Percentiles rank a stretch among this genome's conserved stretches.
Conservation (phyloP, 176 grass and related monocot species). For the Oryza meyeriana region DNA sequence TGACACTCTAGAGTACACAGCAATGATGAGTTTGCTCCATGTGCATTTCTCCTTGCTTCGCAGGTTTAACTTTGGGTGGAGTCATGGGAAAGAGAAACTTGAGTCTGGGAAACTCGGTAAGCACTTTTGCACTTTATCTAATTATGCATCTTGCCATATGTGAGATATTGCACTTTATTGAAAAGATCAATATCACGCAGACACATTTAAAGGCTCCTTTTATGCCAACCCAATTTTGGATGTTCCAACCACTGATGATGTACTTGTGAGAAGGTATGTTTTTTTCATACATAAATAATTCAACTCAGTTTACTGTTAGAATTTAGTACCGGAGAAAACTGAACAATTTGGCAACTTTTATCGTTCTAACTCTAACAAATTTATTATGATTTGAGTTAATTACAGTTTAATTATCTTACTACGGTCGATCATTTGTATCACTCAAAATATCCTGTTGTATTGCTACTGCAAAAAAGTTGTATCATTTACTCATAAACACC, state of each 20-base stretch:
- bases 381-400: neutral
- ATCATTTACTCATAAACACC: neutral
- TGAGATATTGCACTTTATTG: neutral
- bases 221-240: constrained; percentile 94
- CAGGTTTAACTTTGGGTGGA: constrained; percentile 96
- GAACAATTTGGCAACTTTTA: neutral
- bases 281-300: neutral
- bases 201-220: constrained; percentile 92
- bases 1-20: neutral
- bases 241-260: constrained; percentile 61
- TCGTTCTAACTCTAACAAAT: neutral
- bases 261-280: constrained; percentile 57
- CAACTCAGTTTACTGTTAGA: neutral
- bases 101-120: constrained; percentile 88
- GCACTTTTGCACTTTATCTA: neutral
- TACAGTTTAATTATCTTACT: neutral
- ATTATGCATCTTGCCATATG: neutral
- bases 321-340: neutral
- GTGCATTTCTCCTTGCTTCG: neutral
- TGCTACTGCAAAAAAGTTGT: neutral
- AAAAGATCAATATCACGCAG: constrained; percentile 39
- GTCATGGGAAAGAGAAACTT: constrained; percentile 90
- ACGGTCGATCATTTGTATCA: neutral
- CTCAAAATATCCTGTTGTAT: neutral
- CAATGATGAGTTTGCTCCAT: neutral